Evolutionary conservation across 2,329 filamentous ascomycete species (phyloP), one percentile per base, ranked within the genome.

Genomic region (Penicillium digitatum): DNA sequence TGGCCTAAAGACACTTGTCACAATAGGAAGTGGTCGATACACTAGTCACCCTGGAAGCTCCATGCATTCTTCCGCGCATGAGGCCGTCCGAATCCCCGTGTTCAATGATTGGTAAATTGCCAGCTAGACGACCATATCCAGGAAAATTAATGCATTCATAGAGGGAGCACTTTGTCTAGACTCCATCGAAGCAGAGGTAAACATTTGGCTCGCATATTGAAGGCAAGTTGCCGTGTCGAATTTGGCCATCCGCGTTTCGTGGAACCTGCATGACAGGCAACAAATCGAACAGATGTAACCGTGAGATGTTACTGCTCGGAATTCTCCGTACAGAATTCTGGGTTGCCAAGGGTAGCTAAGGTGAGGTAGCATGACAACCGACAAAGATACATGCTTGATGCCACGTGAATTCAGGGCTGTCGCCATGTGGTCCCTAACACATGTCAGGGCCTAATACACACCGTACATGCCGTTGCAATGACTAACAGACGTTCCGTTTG

Each of bases 11-110:
- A 29, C 7, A 42, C n/a, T 35, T 24, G 3, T 49, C 35, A 16
- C 37, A 46, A 34, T 16, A 9, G 47, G 50, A 37, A 59, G 43
- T 11, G 54, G 57, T 59, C 50, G 29, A 39, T 44, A 49, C 12
- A 24, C 7, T 39, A 48, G 16, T 43, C 20, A 26, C 16, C 10
- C 16, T 26, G 16, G 18, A 31, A 40, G 18, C 11, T 31, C 8
- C 18, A 40, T 48, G 35, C 14, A 22, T 16, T 20, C 5, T 37
- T 27, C 14, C 32, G 27, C 26, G 34, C 32, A 31, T 42, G 24
- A 45, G 45, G 18, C 8, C 32, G 26, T 11, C 18, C 12, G 14
- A 20, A 24, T 37, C 12, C 12, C 27, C n/a, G 32, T 26, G 24
- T 14, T 9, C 26, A 38, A 20, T 35, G 11, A 24, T 5, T 12